A percentile compares a stretch with the other conserved stretches of the same genome.
phyloP scores from a whole-genome alignment of 2,329 filamentous ascomycete species.

The Sclerotinia minor region DNA sequence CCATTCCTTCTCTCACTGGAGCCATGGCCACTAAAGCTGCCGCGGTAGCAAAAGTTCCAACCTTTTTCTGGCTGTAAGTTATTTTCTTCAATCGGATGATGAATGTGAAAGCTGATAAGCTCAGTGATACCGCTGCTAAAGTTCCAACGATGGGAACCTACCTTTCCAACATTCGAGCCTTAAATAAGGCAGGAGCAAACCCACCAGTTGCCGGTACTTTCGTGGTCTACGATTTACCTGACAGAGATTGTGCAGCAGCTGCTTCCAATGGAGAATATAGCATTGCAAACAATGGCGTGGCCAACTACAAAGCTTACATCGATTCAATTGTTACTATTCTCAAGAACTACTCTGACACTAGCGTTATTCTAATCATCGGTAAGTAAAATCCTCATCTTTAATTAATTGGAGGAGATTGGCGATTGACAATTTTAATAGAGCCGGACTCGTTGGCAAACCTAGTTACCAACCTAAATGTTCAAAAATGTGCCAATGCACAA shows the following conservation, averaged over 20 bases:
- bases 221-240: conserved; percentile 64
- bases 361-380: conserved; percentile 51
- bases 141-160: conserved; percentile 51
- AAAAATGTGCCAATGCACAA: conserved; percentile 55
- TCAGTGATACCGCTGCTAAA: conserved; percentile 49
- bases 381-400: conserved; percentile 27
- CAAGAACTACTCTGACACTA: conserved; percentile 55
- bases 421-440: conserved; percentile 43
- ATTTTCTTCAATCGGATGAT: conserved; percentile 10
- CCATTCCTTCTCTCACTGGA: conserved; percentile 62
- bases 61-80: conserved; percentile 54
- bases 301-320: conserved; percentile 55
- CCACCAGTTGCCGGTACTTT: conserved; percentile 51
- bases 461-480: conserved; percentile 58
- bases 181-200: conserved; percentile 51
- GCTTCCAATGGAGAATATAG: conserved; percentile 63
- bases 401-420: background rate
- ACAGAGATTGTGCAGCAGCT: conserved; percentile 62
- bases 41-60: conserved; percentile 52
- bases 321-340: conserved; percentile 55
- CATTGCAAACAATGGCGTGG: conserved; percentile 51
- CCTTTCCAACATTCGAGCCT: conserved; percentile 48
- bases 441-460: conserved; percentile 64
- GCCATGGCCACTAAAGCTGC: conserved; percentile 52
- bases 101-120: conserved; percentile 6